Evolutionary conservation across 805 yeast genomes (phyloP).

Genomic region (Blastobotrys muscicola): DNA sequence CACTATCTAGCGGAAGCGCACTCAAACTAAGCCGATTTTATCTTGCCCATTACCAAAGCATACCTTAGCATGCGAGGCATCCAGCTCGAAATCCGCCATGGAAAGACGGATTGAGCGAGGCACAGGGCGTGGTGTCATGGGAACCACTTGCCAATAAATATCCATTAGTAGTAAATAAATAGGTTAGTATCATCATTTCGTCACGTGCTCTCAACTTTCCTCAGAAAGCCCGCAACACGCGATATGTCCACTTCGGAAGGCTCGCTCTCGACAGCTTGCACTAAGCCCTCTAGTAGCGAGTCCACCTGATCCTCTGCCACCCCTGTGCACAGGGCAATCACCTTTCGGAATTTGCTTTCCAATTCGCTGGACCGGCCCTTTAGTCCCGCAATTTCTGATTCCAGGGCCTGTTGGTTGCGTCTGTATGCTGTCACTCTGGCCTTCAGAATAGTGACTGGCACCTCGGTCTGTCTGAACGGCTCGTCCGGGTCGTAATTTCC

Average conservation of each 20-base stretch:
- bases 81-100: conserved; percentile 13
- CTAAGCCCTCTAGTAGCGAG: conserved; percentile 67
- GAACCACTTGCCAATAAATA: neutral
- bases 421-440: conserved; percentile 79
- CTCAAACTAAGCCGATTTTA: conserved; percentile 10
- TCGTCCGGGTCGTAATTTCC: conserved; percentile 79
- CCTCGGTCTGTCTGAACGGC: conserved; percentile 60
- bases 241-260: conserved; percentile 57
- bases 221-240: conserved; percentile 45
- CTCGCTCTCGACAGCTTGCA: conserved; percentile 85
- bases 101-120: conserved; percentile 12
- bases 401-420: conserved; percentile 52
- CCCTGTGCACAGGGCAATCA: conserved; percentile 83
- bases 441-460: conserved; percentile 40
- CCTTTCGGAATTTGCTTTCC: conserved; percentile 75
- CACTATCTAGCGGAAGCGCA: conserved; percentile 10
- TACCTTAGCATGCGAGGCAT: neutral
- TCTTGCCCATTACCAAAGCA: conserved; percentile 7
- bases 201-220: conserved; percentile 32
- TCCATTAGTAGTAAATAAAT: neutral
- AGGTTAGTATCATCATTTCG: neutral
- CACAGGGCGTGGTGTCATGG: conserved; percentile 7
- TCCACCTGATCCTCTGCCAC: conserved; percentile 77
- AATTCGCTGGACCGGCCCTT: conserved; percentile 44
- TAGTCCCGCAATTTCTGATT: conserved; percentile 43